Evolutionary conservation across 495 filamentous ascomycete genomes (phyloP), one percentile per base, ranked within the genome.

Genomic region (Baudoinia panamericana): DNA sequence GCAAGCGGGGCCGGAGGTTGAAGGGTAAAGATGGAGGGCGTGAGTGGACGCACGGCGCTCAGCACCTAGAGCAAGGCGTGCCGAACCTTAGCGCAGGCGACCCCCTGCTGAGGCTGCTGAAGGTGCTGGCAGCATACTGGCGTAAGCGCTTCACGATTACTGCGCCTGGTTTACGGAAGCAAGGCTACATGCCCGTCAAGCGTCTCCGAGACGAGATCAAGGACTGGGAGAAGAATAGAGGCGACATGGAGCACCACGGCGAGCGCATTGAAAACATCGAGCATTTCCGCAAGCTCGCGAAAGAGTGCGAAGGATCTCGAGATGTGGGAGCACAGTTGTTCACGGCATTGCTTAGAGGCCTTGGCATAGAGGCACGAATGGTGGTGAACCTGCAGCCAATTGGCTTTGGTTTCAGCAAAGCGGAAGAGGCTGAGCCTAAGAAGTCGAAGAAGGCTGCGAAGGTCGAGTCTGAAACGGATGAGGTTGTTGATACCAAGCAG

Each of bases 261-360:
- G 90, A 95, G 63, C 66, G 73, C 16, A 72, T 95, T 5, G 56
- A 61, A 15, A 59, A 64, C 43, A 30, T 84, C 1, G 66, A 77
- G 0, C 73, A 76, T 11, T 87, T 94, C 39, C 71, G 76, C 31
- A 60, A 69, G 15, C 59, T 67, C 16, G 88, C 90, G 2, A 73
- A 72, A 45, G 61, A 68, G 34, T 84, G 82, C 59, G 66, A 74
- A 33, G 92, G 90, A 0, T 93, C 84, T 48, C 71, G 86, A 33
- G 90, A 96, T 56, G 68, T 90, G 13, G 87, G 84, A 4, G 80
- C 80, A 1, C 84, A 94, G 56, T 71, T 99, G 0, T 96, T 99
- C 47, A 90, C 84, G 0, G 83, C 84, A 6, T 60, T 99, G 17
- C 56, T 95, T n/a, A 69, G 92, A 43, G 87, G 76, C 3, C 52